Conservation (phyloP, 805 yeast genomes). For the Pichia rugopelliculosa region DNA sequence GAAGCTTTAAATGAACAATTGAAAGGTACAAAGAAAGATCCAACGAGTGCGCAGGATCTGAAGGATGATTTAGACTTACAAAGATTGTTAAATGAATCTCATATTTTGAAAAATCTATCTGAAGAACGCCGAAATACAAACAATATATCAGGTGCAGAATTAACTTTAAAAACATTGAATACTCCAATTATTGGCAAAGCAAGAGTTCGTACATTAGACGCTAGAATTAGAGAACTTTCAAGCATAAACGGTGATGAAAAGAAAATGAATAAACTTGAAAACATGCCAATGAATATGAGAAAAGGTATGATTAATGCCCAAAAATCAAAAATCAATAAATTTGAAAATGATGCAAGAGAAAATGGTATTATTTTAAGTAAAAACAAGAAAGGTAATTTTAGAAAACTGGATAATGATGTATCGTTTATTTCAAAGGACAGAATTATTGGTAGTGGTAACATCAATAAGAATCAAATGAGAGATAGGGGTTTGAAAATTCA, state of each 20-base stretch:
- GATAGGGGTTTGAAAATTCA: slow-evolving; percentile 76
- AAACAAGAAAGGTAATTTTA: slow-evolving; percentile 57
- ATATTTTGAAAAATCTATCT: slow-evolving; percentile 39
- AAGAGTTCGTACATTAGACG: slow-evolving; percentile 53
- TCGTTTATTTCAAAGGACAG: slow-evolving; percentile 45
- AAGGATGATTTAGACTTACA: slow-evolving; percentile 61
- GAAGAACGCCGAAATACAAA: slow-evolving; percentile 23
- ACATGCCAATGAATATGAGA: slow-evolving; percentile 83
- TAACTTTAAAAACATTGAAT: slow-evolving; percentile 56
- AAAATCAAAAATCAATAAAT: slow-evolving; percentile 42
- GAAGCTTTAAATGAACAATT: slow-evolving; percentile 26
- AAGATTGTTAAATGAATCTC: slow-evolving; percentile 63
- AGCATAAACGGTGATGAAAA: slow-evolving; percentile 33
- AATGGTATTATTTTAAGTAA: slow-evolving; percentile 85
- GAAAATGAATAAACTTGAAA: slow-evolving; percentile 45
- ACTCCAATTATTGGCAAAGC: slow-evolving; percentile 65
- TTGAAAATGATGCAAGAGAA: slow-evolving; percentile 73
- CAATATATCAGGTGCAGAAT: slow-evolving; percentile 54
- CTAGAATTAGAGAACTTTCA: slow-evolving; percentile 46
- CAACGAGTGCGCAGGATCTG: slow-evolving; percentile 28
- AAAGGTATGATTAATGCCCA: slow-evolving; percentile 71
- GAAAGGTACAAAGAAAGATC: slow-evolving; percentile 16
- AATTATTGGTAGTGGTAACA: slow-evolving; percentile 43
- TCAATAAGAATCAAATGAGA: slow-evolving; percentile 34
- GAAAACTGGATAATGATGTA: slow-evolving; percentile 44